These are phyloP conservation scores for Pythium brassicae DNA, from an alignment of 352 stramenopile species.

Conservation along the genomic window DNA sequence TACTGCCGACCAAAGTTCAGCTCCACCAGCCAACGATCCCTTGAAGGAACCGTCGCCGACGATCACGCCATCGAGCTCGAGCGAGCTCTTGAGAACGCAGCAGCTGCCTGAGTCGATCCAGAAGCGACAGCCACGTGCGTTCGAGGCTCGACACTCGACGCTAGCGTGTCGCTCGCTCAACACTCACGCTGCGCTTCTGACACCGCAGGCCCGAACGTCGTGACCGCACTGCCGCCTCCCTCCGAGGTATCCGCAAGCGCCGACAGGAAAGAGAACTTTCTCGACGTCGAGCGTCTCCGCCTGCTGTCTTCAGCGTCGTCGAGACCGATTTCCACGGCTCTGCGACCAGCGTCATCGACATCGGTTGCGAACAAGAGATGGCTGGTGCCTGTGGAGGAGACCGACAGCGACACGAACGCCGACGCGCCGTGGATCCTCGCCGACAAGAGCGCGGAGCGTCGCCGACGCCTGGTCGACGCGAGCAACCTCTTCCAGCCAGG, in stretches of 20 bases:
- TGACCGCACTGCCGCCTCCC: background rate
- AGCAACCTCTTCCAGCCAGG: conserved; percentile 39
- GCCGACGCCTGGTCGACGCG: conserved; percentile 15
- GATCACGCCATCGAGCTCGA: conserved; percentile 2
- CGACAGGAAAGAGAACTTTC: conserved; percentile 13
- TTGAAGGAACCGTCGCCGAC: background rate
- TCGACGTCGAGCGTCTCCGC: conserved; percentile 30
- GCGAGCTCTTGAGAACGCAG: background rate
- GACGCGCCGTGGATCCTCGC: conserved; percentile 28
- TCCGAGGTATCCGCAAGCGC: conserved; percentile 4
- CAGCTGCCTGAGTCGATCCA: background rate
- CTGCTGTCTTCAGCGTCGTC: conserved; percentile 27
- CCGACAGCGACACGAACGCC: conserved; percentile 3
- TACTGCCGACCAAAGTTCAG: background rate
- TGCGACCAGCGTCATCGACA: conserved; percentile 18
- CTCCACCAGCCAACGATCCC: background rate
- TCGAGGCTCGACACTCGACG: background rate
- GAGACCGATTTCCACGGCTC: conserved; percentile 16
- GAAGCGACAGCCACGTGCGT: conserved; percentile 4
- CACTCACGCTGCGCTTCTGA: no score
- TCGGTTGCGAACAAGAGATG: conserved; percentile 10
- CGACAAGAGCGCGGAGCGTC: conserved; percentile 30
- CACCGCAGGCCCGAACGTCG: background rate
- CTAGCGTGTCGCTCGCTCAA: no score
- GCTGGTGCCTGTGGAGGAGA: conserved; percentile 22